phyloP scores from a whole-genome alignment of 768 basidiomycete genomes.

The Pleurotus platypus region DNA sequence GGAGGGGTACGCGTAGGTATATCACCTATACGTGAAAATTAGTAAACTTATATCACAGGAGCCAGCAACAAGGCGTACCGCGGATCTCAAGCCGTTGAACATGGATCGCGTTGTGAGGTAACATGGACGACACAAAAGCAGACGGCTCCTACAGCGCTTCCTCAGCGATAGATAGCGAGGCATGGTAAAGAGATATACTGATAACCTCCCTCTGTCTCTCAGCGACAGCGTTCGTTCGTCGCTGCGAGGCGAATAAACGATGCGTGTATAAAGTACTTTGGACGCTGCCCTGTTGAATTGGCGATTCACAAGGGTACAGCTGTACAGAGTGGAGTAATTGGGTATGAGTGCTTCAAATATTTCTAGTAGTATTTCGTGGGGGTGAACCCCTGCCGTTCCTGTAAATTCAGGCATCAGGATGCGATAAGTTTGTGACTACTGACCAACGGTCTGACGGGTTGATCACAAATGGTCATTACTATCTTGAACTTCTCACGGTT shows the following conservation, averaged over 20 bases:
- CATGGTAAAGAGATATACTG: neutral
- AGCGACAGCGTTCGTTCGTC: slow-evolving; percentile 25
- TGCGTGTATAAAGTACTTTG: slow-evolving; percentile 39
- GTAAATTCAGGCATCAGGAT: neutral
- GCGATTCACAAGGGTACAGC: slow-evolving; percentile 41
- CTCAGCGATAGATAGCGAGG: neutral
- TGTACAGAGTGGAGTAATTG: slow-evolving; percentile 32
- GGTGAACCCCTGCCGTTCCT: neutral
- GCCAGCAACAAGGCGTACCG: slow-evolving; percentile 27
- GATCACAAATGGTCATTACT: neutral
- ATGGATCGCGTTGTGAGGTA: slow-evolving; percentile 33
- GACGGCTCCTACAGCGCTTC: slow-evolving; percentile 24
- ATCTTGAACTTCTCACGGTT: neutral
- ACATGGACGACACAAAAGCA: slow-evolving; percentile 35
- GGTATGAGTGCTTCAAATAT: slow-evolving; percentile 28
- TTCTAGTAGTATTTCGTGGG: slow-evolving; percentile 31
- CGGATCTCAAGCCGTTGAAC: slow-evolving; percentile 41
- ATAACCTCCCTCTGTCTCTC: slow-evolving; percentile 24
- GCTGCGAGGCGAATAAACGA: slow-evolving; percentile 35
- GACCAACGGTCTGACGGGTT: neutral
- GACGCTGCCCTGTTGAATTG: slow-evolving; percentile 43
- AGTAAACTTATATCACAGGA: slow-evolving; percentile 4
- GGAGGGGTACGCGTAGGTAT: slow-evolving; percentile 22
- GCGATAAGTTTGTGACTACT: neutral
- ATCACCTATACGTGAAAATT: slow-evolving; percentile 4